These are phyloP conservation scores for Leccinum pellstonianum DNA, from an alignment of 768 basidiomycete genomes.

Conservation along the genomic window DNA sequence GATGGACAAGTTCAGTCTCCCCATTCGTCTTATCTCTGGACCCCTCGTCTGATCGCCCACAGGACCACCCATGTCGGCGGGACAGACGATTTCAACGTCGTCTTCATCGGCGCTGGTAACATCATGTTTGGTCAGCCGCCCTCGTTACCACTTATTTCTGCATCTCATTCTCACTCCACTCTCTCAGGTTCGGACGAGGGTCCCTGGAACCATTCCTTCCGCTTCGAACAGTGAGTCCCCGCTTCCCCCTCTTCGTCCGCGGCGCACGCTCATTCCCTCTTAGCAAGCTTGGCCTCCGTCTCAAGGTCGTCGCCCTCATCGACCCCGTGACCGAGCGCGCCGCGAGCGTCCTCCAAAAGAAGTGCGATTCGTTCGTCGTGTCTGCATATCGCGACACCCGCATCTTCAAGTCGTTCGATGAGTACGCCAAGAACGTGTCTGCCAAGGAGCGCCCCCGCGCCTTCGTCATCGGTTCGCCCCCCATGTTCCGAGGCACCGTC, in stretches of 20 bases:
- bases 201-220: constrained; percentile 92
- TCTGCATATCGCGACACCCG: constrained; percentile 90
- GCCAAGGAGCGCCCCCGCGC: constrained; percentile 71
- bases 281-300: constrained; percentile 92
- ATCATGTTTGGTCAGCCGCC: constrained; percentile 88
- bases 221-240: constrained; percentile 73
- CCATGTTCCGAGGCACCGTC: constrained; percentile 84
- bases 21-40: not conserved
- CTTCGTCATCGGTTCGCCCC: constrained; percentile 88
- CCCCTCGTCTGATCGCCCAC: constrained; percentile 15
- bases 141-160: not conserved
- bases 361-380: constrained; percentile 89
- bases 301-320: constrained; percentile 93
- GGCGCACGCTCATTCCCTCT: constrained; percentile 10
- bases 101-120: constrained; percentile 95
- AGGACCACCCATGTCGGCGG: constrained; percentile 55
- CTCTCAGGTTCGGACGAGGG: constrained; percentile 77
- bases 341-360: constrained; percentile 75
- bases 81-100: constrained; percentile 83
- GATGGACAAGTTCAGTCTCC: constrained; percentile 67
- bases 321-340: constrained; percentile 89
- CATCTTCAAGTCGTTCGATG: constrained; percentile 81
- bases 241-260: not conserved
- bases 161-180: constrained; percentile 5
- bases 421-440: constrained; percentile 71